phyloP scores from a whole-genome alignment of 1,284 basidiomycete genomes.

The Erythrobasidium hasegawianum region DNA sequence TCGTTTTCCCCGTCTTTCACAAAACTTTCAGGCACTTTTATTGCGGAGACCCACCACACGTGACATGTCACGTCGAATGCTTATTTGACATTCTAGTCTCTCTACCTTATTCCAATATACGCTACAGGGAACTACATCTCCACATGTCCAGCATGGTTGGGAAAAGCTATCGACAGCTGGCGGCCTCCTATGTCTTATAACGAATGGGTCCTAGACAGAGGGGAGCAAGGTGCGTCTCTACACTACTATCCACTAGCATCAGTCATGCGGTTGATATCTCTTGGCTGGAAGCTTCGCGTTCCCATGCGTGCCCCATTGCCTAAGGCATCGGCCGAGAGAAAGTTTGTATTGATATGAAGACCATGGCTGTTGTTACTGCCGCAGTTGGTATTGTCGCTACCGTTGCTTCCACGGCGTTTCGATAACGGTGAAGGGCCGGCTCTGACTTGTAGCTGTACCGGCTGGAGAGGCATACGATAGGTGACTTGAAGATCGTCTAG shows the following conservation, averaged over 20 bases:
- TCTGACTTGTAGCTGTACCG: conserved; percentile 56
- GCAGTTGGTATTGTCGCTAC: neutral
- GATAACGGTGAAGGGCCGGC: conserved; percentile 5
- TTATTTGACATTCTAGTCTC: too few relatives aligned
- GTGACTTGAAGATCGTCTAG: conserved; percentile 67
- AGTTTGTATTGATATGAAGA: conserved; percentile 1
- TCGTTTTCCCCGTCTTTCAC: too few relatives aligned
- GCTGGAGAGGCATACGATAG: conserved; percentile 68
- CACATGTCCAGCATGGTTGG: too few relatives aligned
- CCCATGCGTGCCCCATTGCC: conserved; percentile 28
- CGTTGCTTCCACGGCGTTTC: conserved; percentile 12
- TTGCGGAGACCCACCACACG: too few relatives aligned
- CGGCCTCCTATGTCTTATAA: too few relatives aligned
- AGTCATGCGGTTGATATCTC: neutral
- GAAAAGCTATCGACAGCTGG: too few relatives aligned
- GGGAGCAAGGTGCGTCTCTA: too few relatives aligned
- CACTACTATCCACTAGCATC: neutral
- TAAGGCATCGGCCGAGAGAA: conserved; percentile 28
- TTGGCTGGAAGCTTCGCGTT: conserved; percentile 16
- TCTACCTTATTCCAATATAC: too few relatives aligned
- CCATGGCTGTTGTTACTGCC: conserved; percentile 1
- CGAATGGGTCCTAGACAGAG: too few relatives aligned
- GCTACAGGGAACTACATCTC: too few relatives aligned
- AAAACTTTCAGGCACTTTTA: too few relatives aligned
- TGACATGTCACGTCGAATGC: too few relatives aligned